phyloP scores from a whole-genome alignment of 2,329 filamentous ascomycete genomes.

The Fonsecaea pedrosoi region DNA sequence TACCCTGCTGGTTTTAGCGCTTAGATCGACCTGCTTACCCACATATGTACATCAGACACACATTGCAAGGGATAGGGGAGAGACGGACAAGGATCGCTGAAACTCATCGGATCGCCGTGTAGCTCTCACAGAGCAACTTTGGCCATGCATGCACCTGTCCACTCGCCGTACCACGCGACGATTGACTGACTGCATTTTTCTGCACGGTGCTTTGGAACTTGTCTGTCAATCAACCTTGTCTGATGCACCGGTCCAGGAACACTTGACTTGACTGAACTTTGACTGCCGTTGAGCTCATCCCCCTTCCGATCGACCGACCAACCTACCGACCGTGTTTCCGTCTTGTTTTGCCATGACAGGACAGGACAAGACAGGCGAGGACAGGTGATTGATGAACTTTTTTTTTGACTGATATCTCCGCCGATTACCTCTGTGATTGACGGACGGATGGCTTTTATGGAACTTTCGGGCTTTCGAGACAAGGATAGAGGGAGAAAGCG shows the following conservation, averaged over 20 bases:
- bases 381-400: neutral
- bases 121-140: neutral
- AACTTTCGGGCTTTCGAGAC: too few relatives aligned
- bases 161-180: slow-evolving; percentile 2
- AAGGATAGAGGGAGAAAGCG: too few relatives aligned
- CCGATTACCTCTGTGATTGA: too few relatives aligned
- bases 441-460: too few relatives aligned
- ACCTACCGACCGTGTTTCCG: neutral
- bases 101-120: neutral
- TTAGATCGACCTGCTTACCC: neutral
- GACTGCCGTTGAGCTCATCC: too few relatives aligned
- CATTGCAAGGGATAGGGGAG: neutral
- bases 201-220: slow-evolving; percentile 4
- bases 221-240: neutral
- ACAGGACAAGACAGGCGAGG: neutral
- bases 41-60: neutral
- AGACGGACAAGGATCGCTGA: neutral
- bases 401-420: too few relatives aligned
- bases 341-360: neutral
- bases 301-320: too few relatives aligned
- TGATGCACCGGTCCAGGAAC: neutral
- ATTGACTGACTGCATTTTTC: slow-evolving; percentile 2
- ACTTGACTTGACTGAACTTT: too few relatives aligned
- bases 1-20: neutral
- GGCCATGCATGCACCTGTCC: neutral